These are phyloP conservation scores for Aspergillus floridensis DNA, from an alignment of 2,329 filamentous ascomycete species.

Conservation along the genomic window DNA sequence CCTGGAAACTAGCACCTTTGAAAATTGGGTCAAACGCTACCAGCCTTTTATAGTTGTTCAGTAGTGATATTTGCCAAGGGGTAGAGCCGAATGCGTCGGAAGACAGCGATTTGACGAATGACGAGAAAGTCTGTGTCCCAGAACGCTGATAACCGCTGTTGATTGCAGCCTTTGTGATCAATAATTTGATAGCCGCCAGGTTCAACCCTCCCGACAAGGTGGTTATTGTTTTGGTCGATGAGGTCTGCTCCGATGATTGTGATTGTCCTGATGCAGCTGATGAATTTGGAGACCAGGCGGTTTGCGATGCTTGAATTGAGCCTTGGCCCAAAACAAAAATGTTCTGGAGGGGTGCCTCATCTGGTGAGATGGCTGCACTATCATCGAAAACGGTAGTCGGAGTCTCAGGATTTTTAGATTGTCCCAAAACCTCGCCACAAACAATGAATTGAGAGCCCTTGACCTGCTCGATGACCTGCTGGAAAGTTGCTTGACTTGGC, in stretches of 20 bases:
- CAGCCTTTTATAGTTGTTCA: slow-evolving; percentile 77
- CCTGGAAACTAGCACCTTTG: slow-evolving; percentile 39
- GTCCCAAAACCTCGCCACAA: slow-evolving; percentile 26
- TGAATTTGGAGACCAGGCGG: slow-evolving; percentile 72
- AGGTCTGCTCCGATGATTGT: slow-evolving; percentile 56
- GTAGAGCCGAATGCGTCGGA: slow-evolving; percentile 74
- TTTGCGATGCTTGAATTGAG: slow-evolving; percentile 48
- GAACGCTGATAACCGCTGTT: slow-evolving; percentile 74
- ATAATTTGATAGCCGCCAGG: slow-evolving; percentile 70
- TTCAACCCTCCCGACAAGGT: slow-evolving; percentile 67
- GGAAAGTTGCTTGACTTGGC: slow-evolving; percentile 74
- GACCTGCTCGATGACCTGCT: slow-evolving; percentile 54
- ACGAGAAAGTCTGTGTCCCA: slow-evolving; percentile 59
- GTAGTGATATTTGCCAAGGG: slow-evolving; percentile 66
- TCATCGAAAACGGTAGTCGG: slow-evolving; percentile 96
- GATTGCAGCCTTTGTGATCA: slow-evolving; percentile 81
- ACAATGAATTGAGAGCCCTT: slow-evolving; percentile 40
- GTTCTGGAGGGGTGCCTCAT: slow-evolving; percentile 76
- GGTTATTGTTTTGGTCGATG: slow-evolving; percentile 45
- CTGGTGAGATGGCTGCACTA: slow-evolving; percentile 77
- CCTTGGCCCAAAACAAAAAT: slow-evolving; percentile 81
- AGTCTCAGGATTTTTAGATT: slow-evolving; percentile 66
- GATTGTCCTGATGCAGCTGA: slow-evolving; percentile 78
- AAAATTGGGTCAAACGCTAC: slow-evolving; percentile 72
- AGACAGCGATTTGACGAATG: slow-evolving; percentile 73